Percentiles rank a stretch among this genome's conserved stretches.
phyloP scores from a whole-genome alignment of 169 alveolate species.

The Plasmodium inui region DNA sequence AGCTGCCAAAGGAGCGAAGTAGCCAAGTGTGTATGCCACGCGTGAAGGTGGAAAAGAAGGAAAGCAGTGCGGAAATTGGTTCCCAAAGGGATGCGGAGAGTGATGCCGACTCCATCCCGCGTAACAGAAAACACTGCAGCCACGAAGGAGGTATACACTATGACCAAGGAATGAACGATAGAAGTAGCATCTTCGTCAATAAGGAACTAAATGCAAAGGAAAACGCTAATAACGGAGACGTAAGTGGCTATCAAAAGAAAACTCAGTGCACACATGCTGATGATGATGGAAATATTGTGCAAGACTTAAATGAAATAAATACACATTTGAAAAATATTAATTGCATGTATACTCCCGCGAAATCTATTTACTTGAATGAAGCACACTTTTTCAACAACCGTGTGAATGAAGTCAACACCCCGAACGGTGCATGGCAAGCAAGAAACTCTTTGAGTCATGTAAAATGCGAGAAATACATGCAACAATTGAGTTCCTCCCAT shows the following conservation, averaged over 20 bases:
- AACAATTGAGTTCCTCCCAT: background rate
- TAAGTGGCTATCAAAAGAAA: background rate
- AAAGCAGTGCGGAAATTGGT: background rate
- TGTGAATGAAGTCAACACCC: constrained; percentile 5
- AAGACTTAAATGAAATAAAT: background rate
- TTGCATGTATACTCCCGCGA: background rate
- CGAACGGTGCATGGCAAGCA: background rate
- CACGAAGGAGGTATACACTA: background rate
- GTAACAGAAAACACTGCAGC: background rate
- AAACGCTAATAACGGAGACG: background rate
- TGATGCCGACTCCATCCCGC: background rate
- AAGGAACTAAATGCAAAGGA: background rate
- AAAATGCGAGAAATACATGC: background rate
- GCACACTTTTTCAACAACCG: constrained; percentile 1
- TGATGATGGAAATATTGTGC: background rate
- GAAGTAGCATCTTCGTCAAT: background rate
- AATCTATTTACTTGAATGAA: constrained; percentile 9
- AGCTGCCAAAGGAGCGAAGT: background rate
- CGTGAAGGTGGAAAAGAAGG: background rate
- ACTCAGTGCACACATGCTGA: background rate
- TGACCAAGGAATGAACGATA: background rate
- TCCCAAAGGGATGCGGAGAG: background rate
- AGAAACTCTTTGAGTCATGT: background rate
- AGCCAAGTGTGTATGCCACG: background rate
- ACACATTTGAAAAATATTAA: background rate